Evolutionary conservation across 345 rosid genomes (phyloP), one percentile per base, ranked within the genome.

Genomic region (Anastatica hierochuntica): DNA sequence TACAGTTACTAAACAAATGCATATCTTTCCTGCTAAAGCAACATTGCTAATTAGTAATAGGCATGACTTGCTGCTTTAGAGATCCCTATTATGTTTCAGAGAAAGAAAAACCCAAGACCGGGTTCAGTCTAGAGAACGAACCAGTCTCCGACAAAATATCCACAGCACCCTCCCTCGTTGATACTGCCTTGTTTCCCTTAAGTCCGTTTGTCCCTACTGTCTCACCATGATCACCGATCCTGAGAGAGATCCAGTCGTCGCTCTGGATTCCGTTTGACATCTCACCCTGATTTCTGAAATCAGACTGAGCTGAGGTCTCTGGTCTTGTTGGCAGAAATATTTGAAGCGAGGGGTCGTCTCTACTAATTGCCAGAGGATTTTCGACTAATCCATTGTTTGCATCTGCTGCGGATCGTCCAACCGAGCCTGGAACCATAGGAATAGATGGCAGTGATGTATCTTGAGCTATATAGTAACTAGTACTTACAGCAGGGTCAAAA

Each of bases 181-280:
- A 42, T 58, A 76, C 50, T 64, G 80, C 39, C 11, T 64, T 40
- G 61, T 72, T 66, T 31, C 72, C 50, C 45, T 68, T 75, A 43
- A 77, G 55, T 33, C 82, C 79, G 55, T 80, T 74, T 50, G 76
- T 62, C 55, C 67, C 39, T 34, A 56, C 43, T 5, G 58, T 18
- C 40, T 49, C 59, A 38, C 78, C 69, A 11, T 75, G 81, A 64
- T 75, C 95, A 46, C 96, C 95, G 20, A 92, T 83, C 38, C 88
- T 81, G 41, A 92, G 94, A 39, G 97, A 92, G 59, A 88, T 81
- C 94, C 94, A 92, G 63, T 85, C 98, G 17, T 83, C 97, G 45
- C 65, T 61, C 3, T 64, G 77, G 43, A 76, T 58, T 42, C 90
- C 86, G 39, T 88, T 85, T 15, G 95, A 77, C 56, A 64, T 56